phyloP scores from a whole-genome alignment of 768 basidiomycete species.

The Cyclocybe aegerita region DNA sequence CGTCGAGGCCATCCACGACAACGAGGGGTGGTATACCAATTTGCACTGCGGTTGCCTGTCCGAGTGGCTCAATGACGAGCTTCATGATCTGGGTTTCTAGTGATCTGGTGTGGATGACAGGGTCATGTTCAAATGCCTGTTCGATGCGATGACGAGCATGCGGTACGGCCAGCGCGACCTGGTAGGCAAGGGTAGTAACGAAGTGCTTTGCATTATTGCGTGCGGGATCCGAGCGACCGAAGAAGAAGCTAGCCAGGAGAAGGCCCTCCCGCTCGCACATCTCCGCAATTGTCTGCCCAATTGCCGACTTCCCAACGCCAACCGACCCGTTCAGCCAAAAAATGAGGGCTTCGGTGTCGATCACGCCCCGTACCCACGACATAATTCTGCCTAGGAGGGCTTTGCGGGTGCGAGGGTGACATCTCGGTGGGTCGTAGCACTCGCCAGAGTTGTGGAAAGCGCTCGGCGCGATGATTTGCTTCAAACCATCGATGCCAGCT shows the following conservation, averaged over 20 bases:
- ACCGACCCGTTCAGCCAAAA: conserved; percentile 10
- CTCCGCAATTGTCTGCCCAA: conserved; percentile 12
- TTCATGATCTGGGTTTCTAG: neutral
- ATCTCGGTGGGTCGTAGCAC: conserved; percentile 1
- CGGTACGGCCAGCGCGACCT: conserved; percentile 2
- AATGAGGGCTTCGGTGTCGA: neutral
- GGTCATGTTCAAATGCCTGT: neutral
- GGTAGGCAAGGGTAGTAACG: conserved; percentile 6
- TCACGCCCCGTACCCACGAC: neutral
- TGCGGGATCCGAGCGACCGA: neutral
- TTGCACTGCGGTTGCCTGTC: no score
- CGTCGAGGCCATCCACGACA: no score
- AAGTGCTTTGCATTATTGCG: conserved; percentile 1
- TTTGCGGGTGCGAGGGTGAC: conserved; percentile 8
- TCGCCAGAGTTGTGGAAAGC: conserved; percentile 1
- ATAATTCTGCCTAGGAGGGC: neutral
- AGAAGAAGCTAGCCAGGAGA: conserved; percentile 8
- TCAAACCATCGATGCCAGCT: no score
- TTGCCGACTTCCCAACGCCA: conserved; percentile 16
- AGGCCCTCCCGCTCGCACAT: neutral
- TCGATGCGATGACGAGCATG: neutral
- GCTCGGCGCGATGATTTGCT: neutral
- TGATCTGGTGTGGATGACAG: conserved; percentile 3
- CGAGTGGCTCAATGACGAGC: neutral
- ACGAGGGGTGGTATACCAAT: no score